These are phyloP conservation scores for Sporisorium exsertum DNA, from an alignment of 1,284 basidiomycete genomes.

Conservation along the genomic window DNA sequence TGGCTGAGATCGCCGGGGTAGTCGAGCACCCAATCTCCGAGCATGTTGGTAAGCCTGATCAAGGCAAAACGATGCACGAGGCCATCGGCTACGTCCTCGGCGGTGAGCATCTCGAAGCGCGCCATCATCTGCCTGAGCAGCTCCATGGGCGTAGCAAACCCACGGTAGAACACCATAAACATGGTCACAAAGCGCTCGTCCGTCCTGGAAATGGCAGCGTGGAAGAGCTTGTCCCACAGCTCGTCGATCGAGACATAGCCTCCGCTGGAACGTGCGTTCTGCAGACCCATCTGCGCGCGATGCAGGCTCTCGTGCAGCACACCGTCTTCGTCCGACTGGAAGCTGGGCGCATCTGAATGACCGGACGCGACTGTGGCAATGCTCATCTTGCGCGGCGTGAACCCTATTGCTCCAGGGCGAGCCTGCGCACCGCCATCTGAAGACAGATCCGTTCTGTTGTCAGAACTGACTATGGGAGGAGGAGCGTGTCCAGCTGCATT, in stretches of 20 bases:
- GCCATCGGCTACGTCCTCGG: slow-evolving; percentile 48
- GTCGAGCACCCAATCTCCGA: slow-evolving; percentile 63
- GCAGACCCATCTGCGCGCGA: slow-evolving; percentile 54
- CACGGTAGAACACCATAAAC: slow-evolving; percentile 65
- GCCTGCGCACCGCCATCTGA: neutral
- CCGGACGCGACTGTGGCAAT: slow-evolving; percentile 45
- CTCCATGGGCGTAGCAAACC: slow-evolving; percentile 60
- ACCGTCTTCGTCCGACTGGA: slow-evolving; percentile 48
- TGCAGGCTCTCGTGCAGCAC: slow-evolving; percentile 45
- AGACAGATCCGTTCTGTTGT: neutral
- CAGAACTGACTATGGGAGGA: neutral
- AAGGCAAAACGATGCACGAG: slow-evolving; percentile 59
- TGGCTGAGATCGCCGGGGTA: slow-evolving; percentile 63
- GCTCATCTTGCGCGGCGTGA: slow-evolving; percentile 53
- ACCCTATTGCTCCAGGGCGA: slow-evolving; percentile 5
- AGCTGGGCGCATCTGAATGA: slow-evolving; percentile 31
- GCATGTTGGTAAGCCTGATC: slow-evolving; percentile 58
- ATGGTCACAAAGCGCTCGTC: slow-evolving; percentile 57
- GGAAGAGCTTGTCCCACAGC: slow-evolving; percentile 65
- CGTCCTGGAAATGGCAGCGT: slow-evolving; percentile 60
- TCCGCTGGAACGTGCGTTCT: slow-evolving; percentile 54
- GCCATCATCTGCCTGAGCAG: slow-evolving; percentile 54
- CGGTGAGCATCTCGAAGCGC: slow-evolving; percentile 56
- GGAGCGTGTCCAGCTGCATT: slow-evolving; percentile 6
- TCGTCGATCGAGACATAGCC: slow-evolving; percentile 64